Base-by-base conservation (phyloP, 2,329 filamentous ascomycete species). In the Fusarium palustre region DNA sequence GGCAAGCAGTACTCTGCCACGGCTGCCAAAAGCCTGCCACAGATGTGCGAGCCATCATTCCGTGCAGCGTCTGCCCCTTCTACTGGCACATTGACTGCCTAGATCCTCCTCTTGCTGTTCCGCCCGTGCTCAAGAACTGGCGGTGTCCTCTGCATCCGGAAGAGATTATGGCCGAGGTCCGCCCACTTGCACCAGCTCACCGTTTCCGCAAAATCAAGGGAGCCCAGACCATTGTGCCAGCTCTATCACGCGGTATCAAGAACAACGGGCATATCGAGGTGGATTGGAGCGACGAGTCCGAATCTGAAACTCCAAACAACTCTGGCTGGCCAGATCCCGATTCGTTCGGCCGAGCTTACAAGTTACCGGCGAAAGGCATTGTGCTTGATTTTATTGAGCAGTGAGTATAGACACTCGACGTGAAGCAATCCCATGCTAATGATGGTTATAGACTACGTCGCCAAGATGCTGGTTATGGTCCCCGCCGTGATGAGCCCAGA, bases 1-100 rank as follows among this genome's bases (percentile, higher is more conserved):
- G 91, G 67, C 91, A 91, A 58, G 81, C 89, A 6, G 90, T 97
- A 47, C 82, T 97, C 50, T 98, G 95, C 81, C 89, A 91, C 76
- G 82, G 83, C 45, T 98, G 95, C 81, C 87, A 91, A 69, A 85
- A 86, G 74, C 86, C 90, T 30, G 87, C 90, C 46, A 82, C 87
- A 22, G 79, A 82, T 67, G 72, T 77, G 38, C 88, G 91, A 28
- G 88, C 91, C 70, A 94, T 98, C 73, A 91, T 97, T 71, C 89
- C 91, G 46, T 99, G 95, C 82, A 94, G 94, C 79, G 88, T 87
- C 74, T 99, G 95, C 80, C 85, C 88, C 15, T 86, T 93, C 34
- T 87, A 90, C 76, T 99, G 94, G 92, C 96, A 99, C 81, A 84
- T 97, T 53, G 95, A 98, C 79, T 99, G 96, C 80, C 83, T 97